These are phyloP conservation scores for Limnomonas spitsbergensis DNA, from an alignment of 139 green algal species.

Conservation along the genomic window DNA sequence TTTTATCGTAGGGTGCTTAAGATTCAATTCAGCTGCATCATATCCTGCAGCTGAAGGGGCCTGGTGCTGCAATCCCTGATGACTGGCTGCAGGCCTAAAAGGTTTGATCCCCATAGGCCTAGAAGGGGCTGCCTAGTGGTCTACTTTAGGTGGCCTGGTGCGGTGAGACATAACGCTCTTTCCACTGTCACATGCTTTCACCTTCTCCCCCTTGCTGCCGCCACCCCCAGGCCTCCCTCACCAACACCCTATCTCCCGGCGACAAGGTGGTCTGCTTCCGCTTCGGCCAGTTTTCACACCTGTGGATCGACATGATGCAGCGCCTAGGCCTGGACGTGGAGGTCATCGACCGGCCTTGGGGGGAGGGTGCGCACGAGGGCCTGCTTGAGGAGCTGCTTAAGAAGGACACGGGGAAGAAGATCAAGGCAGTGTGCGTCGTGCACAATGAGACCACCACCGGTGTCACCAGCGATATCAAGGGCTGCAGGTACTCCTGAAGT, in stretches of 20 bases:
- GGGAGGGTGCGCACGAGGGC: slow-evolving; percentile 81
- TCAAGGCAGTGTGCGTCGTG: slow-evolving; percentile 32
- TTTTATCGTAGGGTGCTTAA: too few relatives aligned
- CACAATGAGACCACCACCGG: slow-evolving; percentile 98
- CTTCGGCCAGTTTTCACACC: slow-evolving; percentile 91
- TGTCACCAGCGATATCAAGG: slow-evolving; percentile 80
- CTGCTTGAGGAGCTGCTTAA: slow-evolving; percentile 65
- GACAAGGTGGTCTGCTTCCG: slow-evolving; percentile 83
- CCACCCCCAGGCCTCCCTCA: slow-evolving; percentile 68
- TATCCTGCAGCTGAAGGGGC: too few relatives aligned
- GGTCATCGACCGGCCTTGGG: slow-evolving; percentile 86
- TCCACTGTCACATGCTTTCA: too few relatives aligned
- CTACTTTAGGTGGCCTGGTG: too few relatives aligned
- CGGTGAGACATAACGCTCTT: too few relatives aligned
- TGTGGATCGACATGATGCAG: slow-evolving; percentile 97
- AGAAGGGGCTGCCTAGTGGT: too few relatives aligned
- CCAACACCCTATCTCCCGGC: slow-evolving; percentile 93
- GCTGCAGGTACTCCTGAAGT: too few relatives aligned
- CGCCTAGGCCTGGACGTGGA: slow-evolving; percentile 90
- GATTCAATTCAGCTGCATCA: too few relatives aligned
- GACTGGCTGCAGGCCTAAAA: too few relatives aligned
- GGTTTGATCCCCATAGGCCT: too few relatives aligned
- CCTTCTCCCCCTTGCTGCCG: too few relatives aligned
- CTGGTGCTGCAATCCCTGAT: too few relatives aligned
- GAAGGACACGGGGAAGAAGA: slow-evolving; percentile 64